These are phyloP conservation scores for Alternaria viburni DNA, from an alignment of 2,329 filamentous ascomycete genomes.

Conservation along the genomic window DNA sequence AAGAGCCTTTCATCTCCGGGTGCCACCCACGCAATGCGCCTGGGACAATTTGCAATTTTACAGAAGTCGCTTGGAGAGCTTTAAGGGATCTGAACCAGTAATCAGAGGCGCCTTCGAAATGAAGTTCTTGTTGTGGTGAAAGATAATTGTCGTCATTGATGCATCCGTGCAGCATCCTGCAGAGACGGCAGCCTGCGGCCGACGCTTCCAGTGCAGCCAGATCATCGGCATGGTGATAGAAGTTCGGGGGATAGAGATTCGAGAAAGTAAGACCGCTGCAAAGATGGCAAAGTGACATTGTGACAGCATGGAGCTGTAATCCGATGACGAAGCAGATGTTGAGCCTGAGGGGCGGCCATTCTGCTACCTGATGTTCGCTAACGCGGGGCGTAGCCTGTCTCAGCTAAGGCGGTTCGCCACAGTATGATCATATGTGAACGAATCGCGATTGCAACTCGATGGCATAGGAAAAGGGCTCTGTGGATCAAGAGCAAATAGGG, in stretches of 20 bases:
- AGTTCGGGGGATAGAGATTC: background rate
- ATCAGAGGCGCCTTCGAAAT: background rate
- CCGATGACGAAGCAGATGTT: background rate
- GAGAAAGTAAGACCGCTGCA: background rate
- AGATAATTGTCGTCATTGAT: background rate
- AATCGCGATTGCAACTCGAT: fast-evolving
- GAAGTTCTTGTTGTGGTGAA: fast-evolving
- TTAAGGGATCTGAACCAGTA: background rate
- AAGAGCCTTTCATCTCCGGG: background rate
- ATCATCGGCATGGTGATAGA: background rate
- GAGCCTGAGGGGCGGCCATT: background rate
- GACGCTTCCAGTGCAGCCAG: background rate
- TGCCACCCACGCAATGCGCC: fast-evolving
- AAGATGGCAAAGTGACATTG: background rate
- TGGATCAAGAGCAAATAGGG: too few relatives aligned
- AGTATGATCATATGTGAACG: too few relatives aligned
- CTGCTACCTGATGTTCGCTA: background rate
- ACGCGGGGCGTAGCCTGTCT: background rate
- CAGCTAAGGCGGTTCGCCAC: background rate
- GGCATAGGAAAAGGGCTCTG: background rate
- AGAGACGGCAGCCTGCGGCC: background rate
- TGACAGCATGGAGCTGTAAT: background rate
- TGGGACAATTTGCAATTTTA: background rate
- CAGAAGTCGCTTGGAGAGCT: background rate
- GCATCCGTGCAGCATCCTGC: background rate